Base-by-base conservation (phyloP, 441 rosid genomes). In the Theobroma grandiflorum region DNA sequence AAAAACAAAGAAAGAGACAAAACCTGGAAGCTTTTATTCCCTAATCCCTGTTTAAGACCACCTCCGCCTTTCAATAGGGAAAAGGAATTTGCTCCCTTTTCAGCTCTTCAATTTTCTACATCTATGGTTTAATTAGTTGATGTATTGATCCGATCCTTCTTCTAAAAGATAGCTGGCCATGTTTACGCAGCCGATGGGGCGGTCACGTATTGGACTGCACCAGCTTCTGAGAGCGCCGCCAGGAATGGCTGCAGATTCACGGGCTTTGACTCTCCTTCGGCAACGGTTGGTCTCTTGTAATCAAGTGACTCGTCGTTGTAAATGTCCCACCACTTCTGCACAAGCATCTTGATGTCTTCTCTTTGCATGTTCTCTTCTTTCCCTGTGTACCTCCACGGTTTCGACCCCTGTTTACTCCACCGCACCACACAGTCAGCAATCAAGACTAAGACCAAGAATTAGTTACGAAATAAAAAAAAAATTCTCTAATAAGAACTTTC, bases 381-480 rank as follows among this genome's bases (percentile, higher is more conserved):
- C 18, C 94, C 93, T 0, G 95, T 90, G 81, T 85, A 92, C 77
- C 95, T 92, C 95, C 95, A 90, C 16, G 95, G 94, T 85, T 92
- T 92, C 4, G 91, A 89, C 8, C 95, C 95, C 93, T 91, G 50
- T 33, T 26, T 73, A 6, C 33, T 35, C 22, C 45, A 61, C 14
- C 18, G 20, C 35, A 63, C 7, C 59, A 68, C 61, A 61, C 18
- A 3, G 33, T 16, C 2, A 20, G 1, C 22, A 8, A n/a, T 14
- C n/a, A 11, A 70, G 37, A 6, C 4, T 3, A 45, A 7, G 11
- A 37, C 18, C 20, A n/a, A 22, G 31, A 65, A 47, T 45, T 37
- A 37, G 50, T 2, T 0, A 5, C 7, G 16, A 26, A 10, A 33
- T 43, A 16, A 64, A 15, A 37, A 2, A 2, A 3, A 58, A 9